Conservation (phyloP, 208 protist genomes). For the Crithidia fasciculata region DNA sequence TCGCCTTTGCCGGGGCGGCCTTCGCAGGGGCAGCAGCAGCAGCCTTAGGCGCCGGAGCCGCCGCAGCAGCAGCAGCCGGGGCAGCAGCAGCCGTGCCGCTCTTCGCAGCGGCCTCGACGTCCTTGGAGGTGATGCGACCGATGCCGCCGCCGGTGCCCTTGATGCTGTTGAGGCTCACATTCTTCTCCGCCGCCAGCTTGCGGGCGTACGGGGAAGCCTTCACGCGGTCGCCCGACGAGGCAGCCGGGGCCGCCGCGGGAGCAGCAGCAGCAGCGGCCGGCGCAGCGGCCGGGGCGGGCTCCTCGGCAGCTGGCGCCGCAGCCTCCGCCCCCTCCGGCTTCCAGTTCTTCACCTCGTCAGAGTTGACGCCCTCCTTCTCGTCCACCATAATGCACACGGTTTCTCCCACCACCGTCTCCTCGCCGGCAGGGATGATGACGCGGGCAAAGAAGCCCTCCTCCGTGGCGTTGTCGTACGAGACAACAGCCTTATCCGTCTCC, state of each 20-base stretch:
- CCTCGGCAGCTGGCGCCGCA: conserved; percentile 27
- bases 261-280: conserved; percentile 31
- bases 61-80: conserved; percentile 8
- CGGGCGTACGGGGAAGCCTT: conserved; percentile 93
- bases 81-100: conserved; percentile 34
- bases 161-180: conserved; percentile 79
- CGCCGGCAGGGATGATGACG: conserved; percentile 87
- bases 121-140: conserved; percentile 92
- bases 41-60: conserved; percentile 11
- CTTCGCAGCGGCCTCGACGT: conserved; percentile 86
- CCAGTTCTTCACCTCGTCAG: conserved; percentile 91
- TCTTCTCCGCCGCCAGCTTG: conserved; percentile 86
- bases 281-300: conserved; percentile 30
- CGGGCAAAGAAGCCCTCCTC: conserved; percentile 96
- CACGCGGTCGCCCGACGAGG: conserved; percentile 72
- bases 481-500: conserved; percentile 98
- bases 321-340: conserved; percentile 49
- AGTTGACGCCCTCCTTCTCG: conserved; percentile 87
- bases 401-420: conserved; percentile 80
- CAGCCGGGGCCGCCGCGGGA: conserved; percentile 23
- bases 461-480: conserved; percentile 92
- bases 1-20: conserved; percentile 22
- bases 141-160: conserved; percentile 92
- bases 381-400: conserved; percentile 91
- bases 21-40: conserved; percentile 24